Base-by-base conservation (phyloP, 441 rosid species). In the Metrosideros polymorpha region DNA sequence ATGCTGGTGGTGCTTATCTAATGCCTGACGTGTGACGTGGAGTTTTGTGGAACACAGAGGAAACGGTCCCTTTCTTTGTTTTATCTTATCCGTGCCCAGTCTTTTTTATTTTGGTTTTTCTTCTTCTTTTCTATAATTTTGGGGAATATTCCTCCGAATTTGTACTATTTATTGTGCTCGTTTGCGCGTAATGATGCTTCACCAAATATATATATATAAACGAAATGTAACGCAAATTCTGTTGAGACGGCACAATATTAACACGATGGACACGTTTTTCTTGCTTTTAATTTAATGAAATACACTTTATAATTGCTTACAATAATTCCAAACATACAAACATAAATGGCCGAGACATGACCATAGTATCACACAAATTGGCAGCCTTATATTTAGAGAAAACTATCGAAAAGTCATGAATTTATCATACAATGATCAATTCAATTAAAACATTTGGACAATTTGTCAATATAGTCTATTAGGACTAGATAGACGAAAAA, bases 391-490 rank as follows among this genome's bases (percentile, higher is more conserved):
- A 0, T 39, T 7, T 71, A 2, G 9, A 0, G 12, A 39, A 55
- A 55, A 55, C 0, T 10, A 55, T 6, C 1, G 0, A 55, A 61
- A 66, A 66, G 10, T 0, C 1, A 0, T 9, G 5, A 2, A 18
- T 1, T 17, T 10, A 4, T 17, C 0, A 0, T 56, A 5, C 0
- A 2, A 0, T 7, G 0, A 1, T 0, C 0, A 10, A 35, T 39
- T 19, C 6, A 22, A 1, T 9, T 1, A 3, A 0, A 8, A 9
- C 3, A 2, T 32, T 32, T 17, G 2, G 6, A 32, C 3, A 4
- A 9, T 63, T 32, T 18, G 12, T 0, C 2, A 18, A 63, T 7
- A 0, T 18, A 17, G 1, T 8, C 55, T 3, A n/a, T 52, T 17
- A 3, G 0, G 55, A 52, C 7, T 52, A 6, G 18, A 52, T 49